Evolutionary conservation across 768 basidiomycete genomes (phyloP).

Genomic region (Pluteus cervinus): DNA sequence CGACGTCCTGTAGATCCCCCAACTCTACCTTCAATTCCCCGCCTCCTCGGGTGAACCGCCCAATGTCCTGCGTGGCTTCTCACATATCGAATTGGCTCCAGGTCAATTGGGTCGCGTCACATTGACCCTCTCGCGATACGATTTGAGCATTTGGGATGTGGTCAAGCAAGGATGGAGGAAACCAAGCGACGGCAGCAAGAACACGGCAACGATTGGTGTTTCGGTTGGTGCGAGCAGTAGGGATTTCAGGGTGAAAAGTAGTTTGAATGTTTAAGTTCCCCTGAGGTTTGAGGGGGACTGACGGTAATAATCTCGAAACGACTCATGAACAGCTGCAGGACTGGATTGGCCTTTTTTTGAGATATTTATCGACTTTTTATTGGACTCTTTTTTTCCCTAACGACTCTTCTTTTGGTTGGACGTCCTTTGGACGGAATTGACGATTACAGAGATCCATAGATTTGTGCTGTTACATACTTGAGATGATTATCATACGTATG

Average conservation of each 20-base stretch:
- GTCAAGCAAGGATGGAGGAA: slow-evolving; percentile 68
- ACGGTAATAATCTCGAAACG: no score
- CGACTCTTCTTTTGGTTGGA: no score
- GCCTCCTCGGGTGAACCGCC: slow-evolving; percentile 63
- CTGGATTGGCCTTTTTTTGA: no score
- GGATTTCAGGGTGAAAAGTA: slow-evolving; percentile 46
- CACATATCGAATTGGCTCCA: slow-evolving; percentile 43
- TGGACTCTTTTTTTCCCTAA: no score
- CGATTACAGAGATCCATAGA: no score
- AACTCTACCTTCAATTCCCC: slow-evolving; percentile 71
- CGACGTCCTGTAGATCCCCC: slow-evolving; percentile 47
- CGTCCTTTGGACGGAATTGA: no score
- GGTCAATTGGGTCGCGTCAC: slow-evolving; percentile 40
- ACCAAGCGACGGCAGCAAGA: slow-evolving; percentile 51
- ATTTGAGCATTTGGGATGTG: slow-evolving; percentile 74
- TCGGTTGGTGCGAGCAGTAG: slow-evolving; percentile 67
- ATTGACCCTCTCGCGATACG: slow-evolving; percentile 61
- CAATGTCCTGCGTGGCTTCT: slow-evolving; percentile 65
- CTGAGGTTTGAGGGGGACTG: no score
- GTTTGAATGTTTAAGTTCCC: no score
- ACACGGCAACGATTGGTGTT: slow-evolving; percentile 52
- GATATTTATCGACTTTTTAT: no score
- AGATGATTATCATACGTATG: no score
- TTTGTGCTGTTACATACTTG: no score
- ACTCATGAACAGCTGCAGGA: no score